A percentile compares a stretch with the other conserved stretches of the same genome.
These are phyloP conservation scores for Alternaria sp. DNA, from an alignment of 2,329 filamentous ascomycete species.

Conservation along the genomic window DNA sequence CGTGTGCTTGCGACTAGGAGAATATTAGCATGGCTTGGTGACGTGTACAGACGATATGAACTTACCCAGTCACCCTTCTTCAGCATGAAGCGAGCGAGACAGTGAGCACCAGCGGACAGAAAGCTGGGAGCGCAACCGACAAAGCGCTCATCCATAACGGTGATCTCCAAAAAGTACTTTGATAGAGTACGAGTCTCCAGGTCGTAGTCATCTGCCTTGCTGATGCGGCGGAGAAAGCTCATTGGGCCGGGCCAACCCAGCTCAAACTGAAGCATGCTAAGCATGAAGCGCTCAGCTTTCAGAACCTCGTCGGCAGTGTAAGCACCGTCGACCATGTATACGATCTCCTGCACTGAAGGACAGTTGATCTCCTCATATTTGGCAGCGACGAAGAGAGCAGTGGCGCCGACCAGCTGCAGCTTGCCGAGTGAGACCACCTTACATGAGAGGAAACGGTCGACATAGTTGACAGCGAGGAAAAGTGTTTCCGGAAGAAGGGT, in stretches of 20 bases:
- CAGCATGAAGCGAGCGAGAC: conserved; percentile 86
- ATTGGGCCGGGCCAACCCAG: conserved; percentile 98
- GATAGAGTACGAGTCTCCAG: conserved; percentile 92
- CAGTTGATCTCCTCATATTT: conserved; percentile 99
- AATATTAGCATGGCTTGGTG: conserved; percentile 47
- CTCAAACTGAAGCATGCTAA: conserved; percentile 94
- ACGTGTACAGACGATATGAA: conserved; percentile 1
- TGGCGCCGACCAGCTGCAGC: conserved; percentile 94
- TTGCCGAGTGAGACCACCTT: conserved; percentile 96
- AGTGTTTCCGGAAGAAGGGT: conserved; percentile 90
- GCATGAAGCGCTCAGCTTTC: conserved; percentile 98
- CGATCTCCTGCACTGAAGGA: conserved; percentile 91
- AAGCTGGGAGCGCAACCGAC: conserved; percentile 92
- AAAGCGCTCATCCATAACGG: conserved; percentile 97
- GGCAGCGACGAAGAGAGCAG: conserved; percentile 92
- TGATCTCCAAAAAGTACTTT: conserved; percentile 97
- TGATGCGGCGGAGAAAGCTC: conserved; percentile 96
- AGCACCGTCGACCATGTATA: conserved; percentile 96
- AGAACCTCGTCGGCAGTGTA: conserved; percentile 92
- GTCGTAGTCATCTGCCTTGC: conserved; percentile 98
- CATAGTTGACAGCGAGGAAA: conserved; percentile 94
- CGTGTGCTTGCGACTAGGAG: conserved; percentile 77
- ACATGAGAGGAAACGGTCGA: conserved; percentile 92
- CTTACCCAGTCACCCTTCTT: conserved; percentile 94
- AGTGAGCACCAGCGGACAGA: conserved; percentile 89